Evolutionary conservation across 108 stramenopile species (phyloP).

Genomic region (Skeletonema costatum): DNA sequence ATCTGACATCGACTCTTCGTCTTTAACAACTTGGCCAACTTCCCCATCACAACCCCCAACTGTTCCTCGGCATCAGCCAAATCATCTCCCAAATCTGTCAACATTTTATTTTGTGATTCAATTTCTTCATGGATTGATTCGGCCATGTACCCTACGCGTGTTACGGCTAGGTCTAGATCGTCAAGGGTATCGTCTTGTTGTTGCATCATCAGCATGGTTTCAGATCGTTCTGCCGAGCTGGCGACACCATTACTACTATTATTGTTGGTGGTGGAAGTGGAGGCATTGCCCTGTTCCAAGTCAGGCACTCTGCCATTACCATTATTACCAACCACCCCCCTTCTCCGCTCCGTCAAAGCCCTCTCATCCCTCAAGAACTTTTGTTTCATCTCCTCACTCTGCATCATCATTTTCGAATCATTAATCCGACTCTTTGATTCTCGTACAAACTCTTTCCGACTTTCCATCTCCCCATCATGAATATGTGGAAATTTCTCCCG

Average conservation of each 20-base stretch:
- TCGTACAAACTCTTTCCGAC: conserved; percentile 59
- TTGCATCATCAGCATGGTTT: conserved; percentile 77
- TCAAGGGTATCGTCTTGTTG: conserved; percentile 88
- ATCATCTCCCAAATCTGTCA: conserved; percentile 80
- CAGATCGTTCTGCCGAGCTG: conserved; percentile 57
- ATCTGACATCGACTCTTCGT: conserved; percentile 86
- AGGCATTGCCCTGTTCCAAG: neutral
- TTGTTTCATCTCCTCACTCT: conserved; percentile 59
- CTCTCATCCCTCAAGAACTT: conserved; percentile 74
- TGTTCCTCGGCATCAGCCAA: conserved; percentile 83
- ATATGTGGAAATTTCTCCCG: conserved; percentile 73
- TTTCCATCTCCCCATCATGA: conserved; percentile 57
- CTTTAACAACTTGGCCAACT: conserved; percentile 81
- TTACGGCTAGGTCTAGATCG: conserved; percentile 78
- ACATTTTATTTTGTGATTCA: conserved; percentile 83
- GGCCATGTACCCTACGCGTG: conserved; percentile 81
- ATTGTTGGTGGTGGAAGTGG: neutral
- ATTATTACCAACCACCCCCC: neutral
- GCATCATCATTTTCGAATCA: conserved; percentile 60
- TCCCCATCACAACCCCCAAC: conserved; percentile 89
- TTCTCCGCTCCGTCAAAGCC: conserved; percentile 59
- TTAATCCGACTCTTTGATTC: conserved; percentile 60
- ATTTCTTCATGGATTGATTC: conserved; percentile 84
- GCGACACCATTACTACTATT: conserved; percentile 40
- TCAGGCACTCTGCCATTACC: neutral